Evolutionary conservation across 176 grass and related monocot genomes (phyloP).

Genomic region (Bonia amplexicaulis): DNA sequence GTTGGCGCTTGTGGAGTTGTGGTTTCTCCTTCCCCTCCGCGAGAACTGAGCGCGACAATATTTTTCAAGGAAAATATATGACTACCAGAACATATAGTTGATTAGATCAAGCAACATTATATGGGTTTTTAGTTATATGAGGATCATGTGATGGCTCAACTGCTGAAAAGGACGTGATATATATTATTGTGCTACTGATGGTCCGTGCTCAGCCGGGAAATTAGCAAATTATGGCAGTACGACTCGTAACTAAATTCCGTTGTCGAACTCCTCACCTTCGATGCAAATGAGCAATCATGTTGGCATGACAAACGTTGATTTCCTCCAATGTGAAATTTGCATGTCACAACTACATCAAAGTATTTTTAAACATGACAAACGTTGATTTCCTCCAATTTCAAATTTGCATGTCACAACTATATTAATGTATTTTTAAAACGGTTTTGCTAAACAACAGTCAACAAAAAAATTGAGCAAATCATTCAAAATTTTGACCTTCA

Average conservation of each 20-base stretch:
- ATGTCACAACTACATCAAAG: too few species aligned
- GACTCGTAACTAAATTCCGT: background rate
- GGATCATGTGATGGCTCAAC: background rate
- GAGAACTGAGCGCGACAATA: too few species aligned
- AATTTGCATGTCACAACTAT: too few species aligned
- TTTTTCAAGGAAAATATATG: too few species aligned
- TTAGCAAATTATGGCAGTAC: background rate
- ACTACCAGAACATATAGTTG: background rate
- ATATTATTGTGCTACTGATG: background rate
- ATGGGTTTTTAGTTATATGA: background rate
- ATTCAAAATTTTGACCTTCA: too few species aligned
- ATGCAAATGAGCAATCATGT: background rate
- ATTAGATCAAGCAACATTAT: background rate
- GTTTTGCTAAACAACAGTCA: too few species aligned
- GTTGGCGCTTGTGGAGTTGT: background rate
- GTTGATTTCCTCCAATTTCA: background rate
- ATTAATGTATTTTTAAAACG: too few species aligned
- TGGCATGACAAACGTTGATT: background rate
- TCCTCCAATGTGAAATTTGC: background rate
- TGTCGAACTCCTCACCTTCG: background rate
- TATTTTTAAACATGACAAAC: background rate
- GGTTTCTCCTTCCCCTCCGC: too few species aligned
- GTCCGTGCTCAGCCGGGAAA: background rate
- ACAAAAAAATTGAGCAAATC: too few species aligned
- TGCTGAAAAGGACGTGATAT: background rate